A percentile compares a stretch with the other conserved stretches of the same genome.
phyloP scores from a whole-genome alignment of 805 yeast genomes.

The Pichia manshurica region DNA sequence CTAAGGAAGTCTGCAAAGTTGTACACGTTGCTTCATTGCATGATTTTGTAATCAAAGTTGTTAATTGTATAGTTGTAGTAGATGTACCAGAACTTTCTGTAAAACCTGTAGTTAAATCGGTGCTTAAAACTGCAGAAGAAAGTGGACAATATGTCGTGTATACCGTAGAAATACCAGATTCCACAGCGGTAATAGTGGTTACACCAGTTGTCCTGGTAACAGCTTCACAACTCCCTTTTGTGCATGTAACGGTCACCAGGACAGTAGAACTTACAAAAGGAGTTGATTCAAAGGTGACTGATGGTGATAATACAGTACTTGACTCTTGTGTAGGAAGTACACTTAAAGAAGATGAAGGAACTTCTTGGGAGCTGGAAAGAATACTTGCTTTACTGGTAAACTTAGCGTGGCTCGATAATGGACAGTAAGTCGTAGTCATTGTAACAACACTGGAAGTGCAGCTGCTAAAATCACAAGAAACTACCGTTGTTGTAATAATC shows the following conservation, averaged over 20 bases:
- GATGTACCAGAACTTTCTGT: constrained; percentile 6
- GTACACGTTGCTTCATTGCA: background rate
- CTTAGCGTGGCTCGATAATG: background rate
- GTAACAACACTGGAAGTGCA: background rate
- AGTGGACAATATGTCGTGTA: constrained; percentile 36
- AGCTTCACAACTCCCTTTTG: too few species aligned
- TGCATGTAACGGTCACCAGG: too few species aligned
- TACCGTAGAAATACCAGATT: constrained; percentile 30
- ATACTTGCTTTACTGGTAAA: background rate
- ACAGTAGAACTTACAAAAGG: background rate
- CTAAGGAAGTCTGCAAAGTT: background rate
- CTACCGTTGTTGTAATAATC: background rate
- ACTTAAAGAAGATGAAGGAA: background rate
- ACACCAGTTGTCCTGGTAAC: constrained; percentile 1
- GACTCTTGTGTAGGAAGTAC: background rate
- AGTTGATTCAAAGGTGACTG: background rate
- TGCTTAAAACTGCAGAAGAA: background rate
- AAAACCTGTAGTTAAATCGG: too few species aligned
- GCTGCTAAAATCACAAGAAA: background rate
- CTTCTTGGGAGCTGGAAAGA: constrained; percentile 2
- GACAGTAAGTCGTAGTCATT: background rate
- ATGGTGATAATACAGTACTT: background rate
- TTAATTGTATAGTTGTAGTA: background rate
- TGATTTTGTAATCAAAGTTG: background rate
- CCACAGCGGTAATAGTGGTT: constrained; percentile 21